Percentiles rank a stretch among this genome's conserved stretches.
These are phyloP conservation scores for Tarenaya hassleriana DNA, from an alignment of 345 rosid species.

Conservation along the genomic window DNA sequence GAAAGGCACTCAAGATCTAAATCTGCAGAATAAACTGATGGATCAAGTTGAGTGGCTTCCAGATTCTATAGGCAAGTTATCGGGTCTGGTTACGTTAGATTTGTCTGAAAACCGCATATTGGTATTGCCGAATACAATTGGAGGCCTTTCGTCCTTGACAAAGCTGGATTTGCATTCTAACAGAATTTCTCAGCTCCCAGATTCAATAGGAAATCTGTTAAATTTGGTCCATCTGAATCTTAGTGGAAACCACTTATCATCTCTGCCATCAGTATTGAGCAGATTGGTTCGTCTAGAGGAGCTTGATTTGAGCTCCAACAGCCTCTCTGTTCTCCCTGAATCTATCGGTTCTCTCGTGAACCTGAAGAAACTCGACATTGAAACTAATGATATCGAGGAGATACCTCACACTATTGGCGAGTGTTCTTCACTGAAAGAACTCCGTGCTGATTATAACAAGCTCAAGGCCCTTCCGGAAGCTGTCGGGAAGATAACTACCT, in stretches of 20 bases:
- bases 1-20: slow-evolving; percentile 75
- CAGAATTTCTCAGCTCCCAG: slow-evolving; percentile 64
- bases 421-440: slow-evolving; percentile 67
- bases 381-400: slow-evolving; percentile 86
- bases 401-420: slow-evolving; percentile 70
- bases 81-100: slow-evolving; percentile 58
- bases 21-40: slow-evolving; percentile 72
- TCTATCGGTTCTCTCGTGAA: slow-evolving; percentile 61
- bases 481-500: slow-evolving; percentile 68
- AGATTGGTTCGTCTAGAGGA: slow-evolving; percentile 69
- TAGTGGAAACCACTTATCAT: slow-evolving; percentile 66
- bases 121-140: slow-evolving; percentile 59
- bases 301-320: slow-evolving; percentile 82
- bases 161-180: slow-evolving; percentile 79
- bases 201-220: slow-evolving; percentile 66
- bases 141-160: slow-evolving; percentile 69
- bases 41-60: slow-evolving; percentile 95
- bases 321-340: slow-evolving; percentile 57
- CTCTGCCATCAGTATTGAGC: slow-evolving; percentile 58
- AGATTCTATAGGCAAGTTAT: slow-evolving; percentile 83
- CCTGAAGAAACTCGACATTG: slow-evolving; percentile 58
- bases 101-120: slow-evolving; percentile 75
- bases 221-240: slow-evolving; percentile 58
- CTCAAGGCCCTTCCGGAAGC: slow-evolving; percentile 98
- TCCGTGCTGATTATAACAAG: slow-evolving; percentile 79